These are phyloP conservation scores for Diophrys appendiculata DNA, from an alignment of 73 alveolate species.

Conservation along the genomic window DNA sequence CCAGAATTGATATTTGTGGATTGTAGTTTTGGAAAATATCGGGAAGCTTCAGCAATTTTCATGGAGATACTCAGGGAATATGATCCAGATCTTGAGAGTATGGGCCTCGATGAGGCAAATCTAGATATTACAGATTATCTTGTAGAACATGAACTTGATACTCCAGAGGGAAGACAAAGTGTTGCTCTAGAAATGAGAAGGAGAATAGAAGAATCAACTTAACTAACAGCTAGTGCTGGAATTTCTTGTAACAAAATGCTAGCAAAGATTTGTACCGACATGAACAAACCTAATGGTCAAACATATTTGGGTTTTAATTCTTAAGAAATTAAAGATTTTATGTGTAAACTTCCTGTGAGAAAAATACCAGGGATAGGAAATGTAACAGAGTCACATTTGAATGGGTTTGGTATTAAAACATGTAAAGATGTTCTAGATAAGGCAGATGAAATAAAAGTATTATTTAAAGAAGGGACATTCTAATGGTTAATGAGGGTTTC, in stretches of 20 bases:
- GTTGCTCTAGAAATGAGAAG: slow-evolving; percentile 71
- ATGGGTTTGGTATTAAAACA: slow-evolving; percentile 59
- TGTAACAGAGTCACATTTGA: slow-evolving; percentile 70
- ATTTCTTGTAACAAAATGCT: slow-evolving; percentile 83
- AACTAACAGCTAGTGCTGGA: slow-evolving; percentile 76
- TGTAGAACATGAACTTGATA: slow-evolving; percentile 40
- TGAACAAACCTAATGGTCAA: slow-evolving; percentile 98
- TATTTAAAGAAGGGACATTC: slow-evolving; percentile 61
- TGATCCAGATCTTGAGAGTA: slow-evolving; percentile 65
- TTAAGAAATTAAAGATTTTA: slow-evolving; percentile 63
- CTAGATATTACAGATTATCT: slow-evolving; percentile 77
- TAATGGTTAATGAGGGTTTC: slow-evolving; percentile 56
- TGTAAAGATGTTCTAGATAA: slow-evolving; percentile 73
- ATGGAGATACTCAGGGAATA: slow-evolving; percentile 44
- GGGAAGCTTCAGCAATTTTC: slow-evolving; percentile 22
- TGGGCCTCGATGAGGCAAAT: slow-evolving; percentile 84
- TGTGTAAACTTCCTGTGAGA: slow-evolving; percentile 79
- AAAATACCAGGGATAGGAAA: slow-evolving; percentile 95
- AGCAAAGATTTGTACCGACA: slow-evolving; percentile 85
- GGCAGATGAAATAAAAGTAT: slow-evolving; percentile 54
- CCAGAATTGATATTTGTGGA: slow-evolving; percentile 28
- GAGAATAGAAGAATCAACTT: slow-evolving; percentile 53
- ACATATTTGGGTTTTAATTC: slow-evolving; percentile 69
- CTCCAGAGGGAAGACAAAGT: slow-evolving; percentile 64
- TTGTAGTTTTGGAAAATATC: slow-evolving; percentile 28